These are phyloP conservation scores for Collybia nuda DNA, from an alignment of 768 basidiomycete species.

Conservation along the genomic window DNA sequence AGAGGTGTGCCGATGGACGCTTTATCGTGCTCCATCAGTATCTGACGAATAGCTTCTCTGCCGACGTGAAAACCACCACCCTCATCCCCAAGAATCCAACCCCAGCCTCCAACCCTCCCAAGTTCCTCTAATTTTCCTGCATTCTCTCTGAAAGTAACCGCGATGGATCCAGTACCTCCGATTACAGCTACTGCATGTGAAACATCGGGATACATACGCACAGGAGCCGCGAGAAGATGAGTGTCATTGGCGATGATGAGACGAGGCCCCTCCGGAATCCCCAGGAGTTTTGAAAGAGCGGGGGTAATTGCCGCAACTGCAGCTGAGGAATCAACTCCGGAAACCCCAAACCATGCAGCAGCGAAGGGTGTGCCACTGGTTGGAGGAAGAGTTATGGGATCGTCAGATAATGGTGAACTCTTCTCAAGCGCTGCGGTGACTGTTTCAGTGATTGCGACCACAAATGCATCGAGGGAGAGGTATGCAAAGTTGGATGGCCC, in stretches of 20 bases:
- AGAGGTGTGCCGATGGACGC: slow-evolving; percentile 37
- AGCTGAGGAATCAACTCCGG: slow-evolving; percentile 75
- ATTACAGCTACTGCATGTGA: slow-evolving; percentile 70
- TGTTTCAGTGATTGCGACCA: slow-evolving; percentile 48
- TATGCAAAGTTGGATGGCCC: slow-evolving; percentile 89
- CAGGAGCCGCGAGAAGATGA: slow-evolving; percentile 79
- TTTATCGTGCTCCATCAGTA: slow-evolving; percentile 56
- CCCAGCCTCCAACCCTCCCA: slow-evolving; percentile 77
- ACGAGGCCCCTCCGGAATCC: slow-evolving; percentile 51
- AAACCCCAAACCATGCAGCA: slow-evolving; percentile 81
- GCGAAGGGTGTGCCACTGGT: slow-evolving; percentile 45
- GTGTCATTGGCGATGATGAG: slow-evolving; percentile 80
- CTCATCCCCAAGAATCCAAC: slow-evolving; percentile 84
- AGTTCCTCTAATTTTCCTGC: slow-evolving; percentile 52
- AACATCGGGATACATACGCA: slow-evolving; percentile 59
- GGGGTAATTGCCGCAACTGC: slow-evolving; percentile 57
- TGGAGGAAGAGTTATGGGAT: slow-evolving; percentile 35
- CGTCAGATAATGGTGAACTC: slow-evolving; percentile 33
- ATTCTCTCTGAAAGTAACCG: slow-evolving; percentile 58
- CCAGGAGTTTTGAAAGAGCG: slow-evolving; percentile 55
- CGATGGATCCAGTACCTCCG: slow-evolving; percentile 80
- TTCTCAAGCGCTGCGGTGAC: slow-evolving; percentile 54
- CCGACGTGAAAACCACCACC: slow-evolving; percentile 83
- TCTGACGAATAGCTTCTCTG: slow-evolving; percentile 68
- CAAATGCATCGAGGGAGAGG: slow-evolving; percentile 64